phyloP scores from a whole-genome alignment of 805 yeast genomes.

The Ogataea methanolica region DNA sequence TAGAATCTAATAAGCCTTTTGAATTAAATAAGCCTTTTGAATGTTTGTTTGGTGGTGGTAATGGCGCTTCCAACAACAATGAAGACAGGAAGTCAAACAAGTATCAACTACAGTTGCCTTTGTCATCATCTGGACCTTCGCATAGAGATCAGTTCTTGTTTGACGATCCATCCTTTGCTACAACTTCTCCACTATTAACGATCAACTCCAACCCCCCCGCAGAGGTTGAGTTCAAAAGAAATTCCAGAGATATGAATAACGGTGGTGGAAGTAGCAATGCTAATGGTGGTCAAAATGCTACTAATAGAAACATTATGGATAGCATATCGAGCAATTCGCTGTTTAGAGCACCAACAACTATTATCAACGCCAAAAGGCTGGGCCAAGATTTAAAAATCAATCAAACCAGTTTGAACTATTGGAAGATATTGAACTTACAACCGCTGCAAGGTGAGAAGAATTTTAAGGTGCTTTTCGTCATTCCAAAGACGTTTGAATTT shows the following conservation, averaged over 20 bases:
- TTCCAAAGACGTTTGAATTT: constrained; percentile 22
- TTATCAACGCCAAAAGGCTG: constrained; percentile 30
- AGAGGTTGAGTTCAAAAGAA: constrained; percentile 12
- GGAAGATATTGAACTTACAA: constrained; percentile 54
- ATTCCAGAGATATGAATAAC: background rate
- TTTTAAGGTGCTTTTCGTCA: constrained; percentile 46
- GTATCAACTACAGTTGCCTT: background rate
- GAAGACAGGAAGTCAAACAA: background rate
- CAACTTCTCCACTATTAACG: constrained; percentile 27
- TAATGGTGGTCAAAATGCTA: background rate
- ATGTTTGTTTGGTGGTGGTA: constrained; percentile 20
- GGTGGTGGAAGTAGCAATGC: background rate
- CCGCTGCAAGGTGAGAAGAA: constrained; percentile 49
- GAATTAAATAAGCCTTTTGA: constrained; percentile 19
- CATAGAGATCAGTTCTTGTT: constrained; percentile 16
- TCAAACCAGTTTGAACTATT: constrained; percentile 44
- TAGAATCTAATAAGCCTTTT: constrained; percentile 14
- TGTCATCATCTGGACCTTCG: background rate
- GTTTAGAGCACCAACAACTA: constrained; percentile 34
- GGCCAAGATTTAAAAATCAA: constrained; percentile 41
- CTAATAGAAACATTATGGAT: constrained; percentile 10
- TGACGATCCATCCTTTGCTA: constrained; percentile 36
- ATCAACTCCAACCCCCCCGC: constrained; percentile 14
- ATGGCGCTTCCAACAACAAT: background rate
- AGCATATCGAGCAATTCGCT: constrained; percentile 18